phyloP scores from a whole-genome alignment of 176 grass and related monocot genomes.

The Triticum dicoccoides region DNA sequence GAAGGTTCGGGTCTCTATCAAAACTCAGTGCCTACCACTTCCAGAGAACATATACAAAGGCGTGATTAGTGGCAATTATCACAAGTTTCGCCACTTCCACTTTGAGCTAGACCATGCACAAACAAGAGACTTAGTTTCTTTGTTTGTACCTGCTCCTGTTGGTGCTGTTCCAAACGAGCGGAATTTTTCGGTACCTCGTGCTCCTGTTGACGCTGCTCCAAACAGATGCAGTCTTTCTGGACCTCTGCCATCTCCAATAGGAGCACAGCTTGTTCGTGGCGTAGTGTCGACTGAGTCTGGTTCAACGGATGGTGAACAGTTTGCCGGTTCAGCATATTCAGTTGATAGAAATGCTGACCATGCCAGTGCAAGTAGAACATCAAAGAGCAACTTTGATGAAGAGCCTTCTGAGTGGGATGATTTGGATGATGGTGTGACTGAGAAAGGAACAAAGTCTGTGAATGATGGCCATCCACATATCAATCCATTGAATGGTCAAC shows the following conservation, averaged over 20 bases:
- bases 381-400: slow-evolving; percentile 31
- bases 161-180: slow-evolving; percentile 11
- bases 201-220: slow-evolving; percentile 5
- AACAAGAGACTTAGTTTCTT: slow-evolving; percentile 60
- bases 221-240: slow-evolving; percentile 3
- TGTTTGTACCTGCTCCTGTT: slow-evolving; percentile 49
- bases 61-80: slow-evolving; percentile 67
- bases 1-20: slow-evolving; percentile 56
- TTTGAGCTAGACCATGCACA: slow-evolving; percentile 85
- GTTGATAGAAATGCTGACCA: background rate
- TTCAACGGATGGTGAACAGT: slow-evolving; percentile 16
- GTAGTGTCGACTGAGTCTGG: background rate
- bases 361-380: slow-evolving; percentile 25
- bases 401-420: slow-evolving; percentile 32
- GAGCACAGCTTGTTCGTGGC: background rate
- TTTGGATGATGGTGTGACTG: slow-evolving; percentile 17
- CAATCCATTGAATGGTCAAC: slow-evolving; percentile 13
- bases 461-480: background rate
- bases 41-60: slow-evolving; percentile 58
- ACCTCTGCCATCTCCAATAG: slow-evolving; percentile 3
- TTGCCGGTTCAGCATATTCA: slow-evolving; percentile 16
- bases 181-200: background rate
- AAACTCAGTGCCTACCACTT: slow-evolving; percentile 51
- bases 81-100: slow-evolving; percentile 36
- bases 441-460: slow-evolving; percentile 28